Evolutionary conservation across 768 basidiomycete species (phyloP).

Genomic region (Psilocybe sp.): DNA sequence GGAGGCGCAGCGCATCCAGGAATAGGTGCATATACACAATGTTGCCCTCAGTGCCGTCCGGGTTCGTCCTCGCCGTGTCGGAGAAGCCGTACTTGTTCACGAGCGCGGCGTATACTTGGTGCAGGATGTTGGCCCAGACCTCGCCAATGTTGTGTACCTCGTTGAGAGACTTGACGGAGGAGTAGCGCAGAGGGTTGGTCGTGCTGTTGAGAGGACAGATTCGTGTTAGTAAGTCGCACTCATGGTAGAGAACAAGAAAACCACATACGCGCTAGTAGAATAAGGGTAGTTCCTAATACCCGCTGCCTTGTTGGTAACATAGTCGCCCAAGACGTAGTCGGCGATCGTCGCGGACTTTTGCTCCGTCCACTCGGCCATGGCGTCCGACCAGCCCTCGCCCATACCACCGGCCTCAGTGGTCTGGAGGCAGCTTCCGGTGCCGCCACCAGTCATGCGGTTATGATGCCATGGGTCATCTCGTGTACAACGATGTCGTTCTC

Average conservation of each 20-base stretch:
- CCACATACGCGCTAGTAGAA: slow-evolving; percentile 42
- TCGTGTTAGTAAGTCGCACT: neutral
- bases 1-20: slow-evolving; percentile 18
- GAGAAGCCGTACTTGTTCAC: slow-evolving; percentile 30
- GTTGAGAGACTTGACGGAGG: slow-evolving; percentile 28
- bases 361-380: slow-evolving; percentile 43
- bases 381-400: slow-evolving; percentile 71
- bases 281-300: slow-evolving; percentile 59
- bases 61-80: slow-evolving; percentile 25
- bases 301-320: slow-evolving; percentile 43
- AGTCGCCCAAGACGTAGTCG: slow-evolving; percentile 46
- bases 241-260: neutral
- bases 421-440: slow-evolving; percentile 58
- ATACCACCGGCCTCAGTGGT: slow-evolving; percentile 62
- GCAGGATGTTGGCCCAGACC: slow-evolving; percentile 43
- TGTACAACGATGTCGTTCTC: slow-evolving; percentile 57
- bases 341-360: slow-evolving; percentile 35
- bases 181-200: slow-evolving; percentile 44
- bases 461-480: slow-evolving; percentile 50
- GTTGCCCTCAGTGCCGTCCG: slow-evolving; percentile 19
- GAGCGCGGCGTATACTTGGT: slow-evolving; percentile 37
- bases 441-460: slow-evolving; percentile 53
- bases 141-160: slow-evolving; percentile 57
- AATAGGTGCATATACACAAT: slow-evolving; percentile 21
- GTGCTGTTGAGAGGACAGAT: slow-evolving; percentile 16